These are phyloP conservation scores for Aphanocladium album DNA, from an alignment of 2,329 filamentous ascomycete genomes.

Conservation along the genomic window DNA sequence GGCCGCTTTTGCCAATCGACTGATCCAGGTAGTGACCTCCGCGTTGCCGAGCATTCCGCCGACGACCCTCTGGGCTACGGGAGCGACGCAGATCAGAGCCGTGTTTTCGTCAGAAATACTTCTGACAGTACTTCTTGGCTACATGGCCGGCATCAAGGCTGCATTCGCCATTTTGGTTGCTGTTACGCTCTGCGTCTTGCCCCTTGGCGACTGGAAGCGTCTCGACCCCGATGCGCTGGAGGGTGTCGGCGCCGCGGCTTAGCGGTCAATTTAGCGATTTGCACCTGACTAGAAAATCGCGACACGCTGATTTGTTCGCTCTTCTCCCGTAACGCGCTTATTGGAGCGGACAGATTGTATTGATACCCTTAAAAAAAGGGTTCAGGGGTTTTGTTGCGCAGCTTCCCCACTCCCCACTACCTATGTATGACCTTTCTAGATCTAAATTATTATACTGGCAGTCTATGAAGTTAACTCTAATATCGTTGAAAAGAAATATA, in stretches of 20 bases:
- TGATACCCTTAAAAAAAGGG: too few species aligned
- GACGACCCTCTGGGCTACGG: background rate
- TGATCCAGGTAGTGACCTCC: background rate
- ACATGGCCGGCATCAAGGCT: background rate
- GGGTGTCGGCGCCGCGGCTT: background rate
- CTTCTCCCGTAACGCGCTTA: too few species aligned
- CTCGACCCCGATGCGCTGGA: background rate
- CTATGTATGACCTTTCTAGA: too few species aligned
- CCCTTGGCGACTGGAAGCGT: background rate
- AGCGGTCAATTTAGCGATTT: background rate
- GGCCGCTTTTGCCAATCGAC: background rate
- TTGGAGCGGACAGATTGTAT: too few species aligned
- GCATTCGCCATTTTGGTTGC: background rate
- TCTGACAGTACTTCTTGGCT: background rate
- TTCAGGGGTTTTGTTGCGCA: too few species aligned
- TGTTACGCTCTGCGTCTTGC: background rate
- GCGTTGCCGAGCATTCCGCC: background rate
- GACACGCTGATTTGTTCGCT: background rate
- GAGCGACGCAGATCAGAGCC: background rate
- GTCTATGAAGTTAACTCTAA: too few species aligned
- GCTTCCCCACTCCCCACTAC: too few species aligned
- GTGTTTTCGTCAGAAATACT: background rate
- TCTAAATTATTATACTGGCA: too few species aligned
- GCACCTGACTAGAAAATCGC: background rate
- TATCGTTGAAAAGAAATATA: too few species aligned